Conservation (phyloP, 495 filamentous ascomycete species). For the Talaromyces stipitatus region DNA sequence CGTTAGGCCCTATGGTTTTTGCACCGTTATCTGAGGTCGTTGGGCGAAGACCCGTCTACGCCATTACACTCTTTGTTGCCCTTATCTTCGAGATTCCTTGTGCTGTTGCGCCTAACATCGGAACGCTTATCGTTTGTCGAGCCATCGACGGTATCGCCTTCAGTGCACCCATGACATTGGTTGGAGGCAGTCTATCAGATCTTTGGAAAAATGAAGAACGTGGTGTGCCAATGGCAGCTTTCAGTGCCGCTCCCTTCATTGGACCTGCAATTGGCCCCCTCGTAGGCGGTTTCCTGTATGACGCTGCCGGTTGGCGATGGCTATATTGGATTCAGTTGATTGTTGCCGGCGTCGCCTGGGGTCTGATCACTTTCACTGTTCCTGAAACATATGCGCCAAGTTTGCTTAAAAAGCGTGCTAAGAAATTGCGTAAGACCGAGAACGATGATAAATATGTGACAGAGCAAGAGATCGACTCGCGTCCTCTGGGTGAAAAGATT, state of each 20-base stretch:
- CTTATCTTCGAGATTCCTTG: conserved; percentile 74
- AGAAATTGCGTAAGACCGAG: conserved; percentile 60
- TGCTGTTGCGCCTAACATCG: conserved; percentile 66
- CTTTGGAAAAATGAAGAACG: conserved; percentile 75
- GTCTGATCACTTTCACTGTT: conserved; percentile 70
- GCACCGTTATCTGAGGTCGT: conserved; percentile 69
- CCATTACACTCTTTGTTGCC: conserved; percentile 46
- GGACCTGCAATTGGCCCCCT: conserved; percentile 69
- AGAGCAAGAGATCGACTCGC: conserved; percentile 63
- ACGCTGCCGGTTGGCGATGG: conserved; percentile 71
- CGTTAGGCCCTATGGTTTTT: conserved; percentile 66
- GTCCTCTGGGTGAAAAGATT: conserved; percentile 55
- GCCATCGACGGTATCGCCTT: conserved; percentile 75
- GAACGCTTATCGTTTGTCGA: conserved; percentile 64
- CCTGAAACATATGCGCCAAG: conserved; percentile 75
- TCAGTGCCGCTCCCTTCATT: conserved; percentile 70
- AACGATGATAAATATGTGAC: conserved; percentile 59
- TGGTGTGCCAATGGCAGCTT: conserved; percentile 81
- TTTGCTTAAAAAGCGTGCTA: conserved; percentile 55
- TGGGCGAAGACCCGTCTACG: conserved; percentile 61
- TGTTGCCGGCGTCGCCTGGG: conserved; percentile 54
- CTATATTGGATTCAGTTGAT: conserved; percentile 81
- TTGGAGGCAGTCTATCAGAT: conserved; percentile 75
- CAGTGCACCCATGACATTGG: conserved; percentile 75
- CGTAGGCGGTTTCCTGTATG: conserved; percentile 64